Conservation (phyloP, 116 monocot genomes). For the Dioscorea cayenensis region DNA sequence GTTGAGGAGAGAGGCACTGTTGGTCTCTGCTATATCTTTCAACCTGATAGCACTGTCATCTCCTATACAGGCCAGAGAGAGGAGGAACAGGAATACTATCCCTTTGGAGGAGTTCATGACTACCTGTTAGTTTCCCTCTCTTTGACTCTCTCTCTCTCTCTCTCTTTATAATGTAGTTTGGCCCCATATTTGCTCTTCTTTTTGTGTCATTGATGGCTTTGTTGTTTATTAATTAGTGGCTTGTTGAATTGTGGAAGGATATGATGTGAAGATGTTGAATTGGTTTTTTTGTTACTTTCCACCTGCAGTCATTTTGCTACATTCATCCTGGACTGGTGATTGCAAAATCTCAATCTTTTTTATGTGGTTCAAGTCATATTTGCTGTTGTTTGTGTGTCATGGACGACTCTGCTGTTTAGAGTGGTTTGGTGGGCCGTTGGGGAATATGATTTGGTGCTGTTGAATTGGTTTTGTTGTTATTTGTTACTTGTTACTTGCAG, state of each 20-base stretch:
- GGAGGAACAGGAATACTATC: slow-evolving; percentile 55
- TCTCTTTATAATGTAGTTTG: background rate
- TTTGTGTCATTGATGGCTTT: background rate
- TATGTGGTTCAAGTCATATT: background rate
- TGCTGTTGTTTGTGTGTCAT: background rate
- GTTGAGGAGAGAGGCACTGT: slow-evolving; percentile 47
- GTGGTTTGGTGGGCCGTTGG: no score
- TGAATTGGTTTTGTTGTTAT: no score
- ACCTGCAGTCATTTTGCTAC: no score
- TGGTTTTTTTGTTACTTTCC: no score
- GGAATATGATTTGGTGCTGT: no score
- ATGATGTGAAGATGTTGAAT: no score
- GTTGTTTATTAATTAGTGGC: no score
- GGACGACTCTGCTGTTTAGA: no score
- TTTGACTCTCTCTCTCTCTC: background rate
- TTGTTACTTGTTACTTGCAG: no score
- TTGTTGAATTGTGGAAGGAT: no score
- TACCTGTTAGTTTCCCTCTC: slow-evolving; percentile 34
- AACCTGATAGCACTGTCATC: slow-evolving; percentile 16
- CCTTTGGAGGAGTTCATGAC: slow-evolving; percentile 70
- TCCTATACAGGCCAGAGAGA: slow-evolving; percentile 55
- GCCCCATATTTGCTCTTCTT: background rate
- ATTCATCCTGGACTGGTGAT: no score
- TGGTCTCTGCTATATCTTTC: slow-evolving; percentile 35
- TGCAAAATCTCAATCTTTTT: no score